Evolutionary conservation across 768 basidiomycete species (phyloP), one percentile per base, ranked within the genome.

Genomic region (Roridomyces roridus): DNA sequence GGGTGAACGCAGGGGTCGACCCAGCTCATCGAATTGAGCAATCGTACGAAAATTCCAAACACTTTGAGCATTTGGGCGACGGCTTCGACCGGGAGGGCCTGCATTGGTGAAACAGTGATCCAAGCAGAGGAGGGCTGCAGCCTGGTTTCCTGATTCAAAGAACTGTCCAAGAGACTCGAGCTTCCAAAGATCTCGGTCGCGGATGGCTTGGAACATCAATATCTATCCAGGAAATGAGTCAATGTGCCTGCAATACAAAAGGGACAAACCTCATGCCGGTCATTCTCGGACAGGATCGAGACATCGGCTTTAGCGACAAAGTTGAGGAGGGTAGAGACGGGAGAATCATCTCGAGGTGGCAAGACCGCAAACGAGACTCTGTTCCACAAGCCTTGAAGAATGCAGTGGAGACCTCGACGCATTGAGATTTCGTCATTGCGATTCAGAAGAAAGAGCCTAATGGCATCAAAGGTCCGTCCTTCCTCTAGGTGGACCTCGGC

Each of bases 401-500:
- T 66, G 36, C 74, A 80, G 20, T 70, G 49, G 17, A 62, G 66
- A 1, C 79, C 86, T 39, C 65, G 70, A 20, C 52, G 59, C 14
- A 66, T 59, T 1, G 78, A 78, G 0, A 66, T 24, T 3, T 37
- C 43, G 14, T 69, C 71, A 0, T 41, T 46, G 6, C 23, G 60
- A 28, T 80, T 77, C 36, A 70, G 65, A 4, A 85, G 60, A 39
- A 85, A 68, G 3, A 81, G 65, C 12, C 65, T 68, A 10, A 86
- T 79, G 0, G 85, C 87, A 12, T 82, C 76, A 1, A 76, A 29
- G 0, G 67, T 67, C 1, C 80, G 76, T 14, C 82, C 83, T 59
- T 85, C 80, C 0, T 69, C 67, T 6, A 84, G 56, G 60, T 84
- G 78, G 17, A 85, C 63, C 18, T 81, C 74, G 1, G 85, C 85